Conservation (phyloP, 2,329 filamentous ascomycete genomes). For the Penicillium frequentans region DNA sequence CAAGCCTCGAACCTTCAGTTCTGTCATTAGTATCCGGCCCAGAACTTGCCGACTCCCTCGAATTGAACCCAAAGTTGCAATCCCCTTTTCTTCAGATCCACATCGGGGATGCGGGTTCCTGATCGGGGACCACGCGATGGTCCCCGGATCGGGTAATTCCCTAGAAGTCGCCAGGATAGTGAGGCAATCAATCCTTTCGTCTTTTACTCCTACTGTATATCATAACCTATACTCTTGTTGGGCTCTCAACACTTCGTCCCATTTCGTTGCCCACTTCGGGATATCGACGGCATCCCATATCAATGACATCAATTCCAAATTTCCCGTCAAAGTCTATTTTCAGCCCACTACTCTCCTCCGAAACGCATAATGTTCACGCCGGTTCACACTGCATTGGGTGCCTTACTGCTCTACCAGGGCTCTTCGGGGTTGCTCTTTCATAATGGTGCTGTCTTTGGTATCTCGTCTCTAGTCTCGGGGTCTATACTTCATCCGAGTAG, state of each 20-base stretch:
- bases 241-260: background rate
- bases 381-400: constrained; percentile 52
- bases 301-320: constrained; percentile 3
- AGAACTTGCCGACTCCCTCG: background rate
- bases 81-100: background rate
- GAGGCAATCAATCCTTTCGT: background rate
- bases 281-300: background rate
- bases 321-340: constrained; percentile 2
- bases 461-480: constrained; percentile 49
- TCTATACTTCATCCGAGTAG: constrained; percentile 41
- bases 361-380: constrained; percentile 51
- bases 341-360: background rate
- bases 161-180: constrained; percentile 4
- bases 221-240: background rate
- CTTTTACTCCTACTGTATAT: background rate
- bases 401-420: constrained; percentile 52
- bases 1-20: background rate
- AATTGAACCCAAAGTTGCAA: background rate
- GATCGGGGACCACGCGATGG: constrained; percentile 21
- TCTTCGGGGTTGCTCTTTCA: constrained; percentile 52
- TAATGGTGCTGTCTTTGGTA: constrained; percentile 53
- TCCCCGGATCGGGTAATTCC: constrained; percentile 19
- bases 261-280: background rate
- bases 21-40: background rate
- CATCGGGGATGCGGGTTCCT: constrained; percentile 7